phyloP scores from a whole-genome alignment of 2,329 filamentous ascomycete genomes.

The Madurella mycetomatis region DNA sequence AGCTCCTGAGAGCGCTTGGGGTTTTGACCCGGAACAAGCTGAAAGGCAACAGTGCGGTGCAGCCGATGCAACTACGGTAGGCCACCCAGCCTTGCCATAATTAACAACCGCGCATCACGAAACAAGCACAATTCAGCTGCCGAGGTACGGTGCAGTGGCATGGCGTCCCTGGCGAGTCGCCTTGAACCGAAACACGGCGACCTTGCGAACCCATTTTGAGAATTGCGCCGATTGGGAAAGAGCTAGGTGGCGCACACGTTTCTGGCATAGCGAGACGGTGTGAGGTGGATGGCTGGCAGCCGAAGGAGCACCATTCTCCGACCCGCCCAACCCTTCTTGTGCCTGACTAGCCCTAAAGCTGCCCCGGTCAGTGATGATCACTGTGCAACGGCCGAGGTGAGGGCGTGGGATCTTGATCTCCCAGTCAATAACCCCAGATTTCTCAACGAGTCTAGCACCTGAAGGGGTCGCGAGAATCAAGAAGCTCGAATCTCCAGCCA shows the following conservation, averaged over 20 bases:
- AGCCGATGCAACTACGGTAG: too few relatives aligned
- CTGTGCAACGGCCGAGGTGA: slow-evolving; percentile 4
- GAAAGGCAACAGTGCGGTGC: too few relatives aligned
- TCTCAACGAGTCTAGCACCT: background rate
- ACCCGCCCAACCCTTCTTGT: too few relatives aligned
- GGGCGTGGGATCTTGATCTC: slow-evolving; percentile 9
- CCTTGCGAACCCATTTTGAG: background rate
- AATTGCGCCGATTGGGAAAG: slow-evolving; percentile 7
- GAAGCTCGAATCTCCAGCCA: background rate
- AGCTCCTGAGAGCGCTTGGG: background rate
- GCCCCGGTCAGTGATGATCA: slow-evolving; percentile 7
- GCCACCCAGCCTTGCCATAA: too few relatives aligned
- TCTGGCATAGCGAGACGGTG: slow-evolving; percentile 12
- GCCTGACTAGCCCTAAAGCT: slow-evolving; percentile 4
- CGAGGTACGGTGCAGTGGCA: too few relatives aligned
- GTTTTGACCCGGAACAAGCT: background rate
- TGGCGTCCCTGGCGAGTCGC: too few relatives aligned
- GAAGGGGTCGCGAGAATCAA: background rate
- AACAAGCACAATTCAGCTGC: too few relatives aligned
- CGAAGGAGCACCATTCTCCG: background rate
- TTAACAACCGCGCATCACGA: too few relatives aligned
- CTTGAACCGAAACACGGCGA: background rate
- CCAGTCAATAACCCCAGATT: background rate
- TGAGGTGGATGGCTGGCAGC: slow-evolving; percentile 10
- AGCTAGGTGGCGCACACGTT: slow-evolving; percentile 4